These are phyloP conservation scores for Fagopyrum homotropicum DNA, from an alignment of 148 eudicot species.

Conservation along the genomic window DNA sequence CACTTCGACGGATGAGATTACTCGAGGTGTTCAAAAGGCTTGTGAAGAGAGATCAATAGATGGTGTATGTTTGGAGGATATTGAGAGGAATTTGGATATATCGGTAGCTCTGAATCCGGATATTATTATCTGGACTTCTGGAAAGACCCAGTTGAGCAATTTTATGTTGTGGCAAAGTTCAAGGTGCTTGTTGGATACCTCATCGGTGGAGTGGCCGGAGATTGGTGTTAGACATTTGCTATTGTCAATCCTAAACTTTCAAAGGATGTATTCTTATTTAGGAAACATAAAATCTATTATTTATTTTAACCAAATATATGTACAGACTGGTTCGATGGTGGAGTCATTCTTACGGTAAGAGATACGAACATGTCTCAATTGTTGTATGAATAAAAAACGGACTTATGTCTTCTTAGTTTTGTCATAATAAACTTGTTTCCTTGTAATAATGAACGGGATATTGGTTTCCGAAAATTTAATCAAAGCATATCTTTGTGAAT, in stretches of 20 bases:
- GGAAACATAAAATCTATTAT: no score
- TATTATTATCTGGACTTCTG: no score
- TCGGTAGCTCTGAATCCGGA: background rate
- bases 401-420: no score
- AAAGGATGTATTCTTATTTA: conserved; percentile 27
- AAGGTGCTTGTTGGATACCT: conserved; percentile 40
- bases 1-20: conserved; percentile 61
- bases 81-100: background rate
- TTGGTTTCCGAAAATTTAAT: no score
- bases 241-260: conserved; percentile 47
- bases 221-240: conserved; percentile 48
- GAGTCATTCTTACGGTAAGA: no score
- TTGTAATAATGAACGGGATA: no score
- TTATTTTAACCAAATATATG: no score
- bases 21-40: conserved; percentile 44
- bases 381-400: no score
- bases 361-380: no score
- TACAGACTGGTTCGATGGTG: no score
- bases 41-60: conserved; percentile 49
- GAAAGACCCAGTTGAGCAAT: conserved; percentile 66
- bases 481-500: no score
- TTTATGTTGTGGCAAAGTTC: conserved; percentile 71
- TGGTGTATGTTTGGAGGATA: background rate
- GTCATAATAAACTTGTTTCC: no score
- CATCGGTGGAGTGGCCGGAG: conserved; percentile 65